phyloP scores from a whole-genome alignment of 176 grass and related monocot genomes.

The Hyparrhenia diplandra region DNA sequence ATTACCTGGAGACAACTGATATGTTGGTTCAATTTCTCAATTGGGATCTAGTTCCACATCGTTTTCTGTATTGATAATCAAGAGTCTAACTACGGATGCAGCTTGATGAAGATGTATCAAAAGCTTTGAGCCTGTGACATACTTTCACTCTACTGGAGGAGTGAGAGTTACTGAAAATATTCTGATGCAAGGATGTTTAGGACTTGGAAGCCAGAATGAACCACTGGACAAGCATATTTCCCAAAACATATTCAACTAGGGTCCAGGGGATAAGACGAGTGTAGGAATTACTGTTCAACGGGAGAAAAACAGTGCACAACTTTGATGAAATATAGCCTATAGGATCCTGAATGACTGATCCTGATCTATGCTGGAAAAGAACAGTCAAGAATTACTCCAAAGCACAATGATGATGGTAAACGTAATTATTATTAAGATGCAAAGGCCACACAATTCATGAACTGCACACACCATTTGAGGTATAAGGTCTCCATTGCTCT shows the following conservation, averaged over 20 bases:
- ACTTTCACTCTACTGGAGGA: no score
- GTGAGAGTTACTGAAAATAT: no score
- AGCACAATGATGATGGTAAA: not conserved
- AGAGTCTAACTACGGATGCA: no score
- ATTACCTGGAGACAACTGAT: no score
- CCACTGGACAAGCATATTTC: not conserved
- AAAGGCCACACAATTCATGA: not conserved
- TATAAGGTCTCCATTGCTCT: not conserved
- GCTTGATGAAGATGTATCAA: no score
- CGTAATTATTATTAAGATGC: not conserved
- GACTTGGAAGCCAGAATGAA: no score
- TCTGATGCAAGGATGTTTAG: no score
- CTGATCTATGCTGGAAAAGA: not conserved
- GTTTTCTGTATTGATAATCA: no score
- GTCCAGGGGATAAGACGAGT: not conserved
- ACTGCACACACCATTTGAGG: not conserved
- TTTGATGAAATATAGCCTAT: not conserved
- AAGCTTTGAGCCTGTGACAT: no score
- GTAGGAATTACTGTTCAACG: not conserved
- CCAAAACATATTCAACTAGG: not conserved
- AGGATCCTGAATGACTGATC: not conserved
- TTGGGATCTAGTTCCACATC: no score
- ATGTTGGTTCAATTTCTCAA: no score
- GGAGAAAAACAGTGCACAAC: no score
- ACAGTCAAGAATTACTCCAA: not conserved